Evolutionary conservation across 441 rosid genomes (phyloP).

Genomic region (Arabidopsis hybrid): DNA sequence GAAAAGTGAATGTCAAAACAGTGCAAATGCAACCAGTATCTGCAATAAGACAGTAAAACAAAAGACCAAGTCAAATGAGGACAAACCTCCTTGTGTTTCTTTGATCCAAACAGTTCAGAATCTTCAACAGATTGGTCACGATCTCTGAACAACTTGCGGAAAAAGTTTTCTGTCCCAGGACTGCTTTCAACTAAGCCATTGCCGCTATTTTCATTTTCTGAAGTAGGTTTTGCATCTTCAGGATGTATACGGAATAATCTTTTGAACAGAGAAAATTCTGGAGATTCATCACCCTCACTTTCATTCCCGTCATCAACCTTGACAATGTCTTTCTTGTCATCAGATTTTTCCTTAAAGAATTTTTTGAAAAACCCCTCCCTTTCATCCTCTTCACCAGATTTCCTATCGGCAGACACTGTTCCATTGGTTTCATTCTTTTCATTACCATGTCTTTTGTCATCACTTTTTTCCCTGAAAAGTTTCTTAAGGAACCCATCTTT

Average conservation of each 20-base stretch:
- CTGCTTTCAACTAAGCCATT: constrained; percentile 78
- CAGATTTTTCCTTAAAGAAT: constrained; percentile 83
- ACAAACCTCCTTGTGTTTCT: constrained; percentile 82
- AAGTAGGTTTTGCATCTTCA: constrained; percentile 68
- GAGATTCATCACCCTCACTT: constrained; percentile 83
- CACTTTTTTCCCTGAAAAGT: constrained; percentile 82
- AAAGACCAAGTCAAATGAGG: constrained; percentile 29
- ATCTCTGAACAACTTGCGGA: constrained; percentile 94
- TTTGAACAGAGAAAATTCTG: constrained; percentile 83
- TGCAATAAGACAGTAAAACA: constrained; percentile 15
- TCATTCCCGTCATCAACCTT: constrained; percentile 61
- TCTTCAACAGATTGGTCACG: constrained; percentile 95
- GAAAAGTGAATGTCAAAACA: constrained; percentile 17
- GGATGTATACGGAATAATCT: constrained; percentile 95
- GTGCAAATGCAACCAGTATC: constrained; percentile 24
- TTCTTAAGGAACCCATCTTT: constrained; percentile 88
- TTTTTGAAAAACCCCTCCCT: constrained; percentile 87
- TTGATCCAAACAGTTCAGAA: constrained; percentile 82
- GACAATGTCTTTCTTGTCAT: constrained; percentile 71
- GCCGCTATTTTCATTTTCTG: constrained; percentile 61
- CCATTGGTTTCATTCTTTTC: constrained; percentile 53
- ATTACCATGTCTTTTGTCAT: constrained; percentile 78
- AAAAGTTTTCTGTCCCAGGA: constrained; percentile 95
- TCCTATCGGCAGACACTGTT: constrained; percentile 48
- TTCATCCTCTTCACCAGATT: constrained; percentile 84